Conservation (phyloP, 805 yeast genomes). For the Kodamaea sagamina region DNA sequence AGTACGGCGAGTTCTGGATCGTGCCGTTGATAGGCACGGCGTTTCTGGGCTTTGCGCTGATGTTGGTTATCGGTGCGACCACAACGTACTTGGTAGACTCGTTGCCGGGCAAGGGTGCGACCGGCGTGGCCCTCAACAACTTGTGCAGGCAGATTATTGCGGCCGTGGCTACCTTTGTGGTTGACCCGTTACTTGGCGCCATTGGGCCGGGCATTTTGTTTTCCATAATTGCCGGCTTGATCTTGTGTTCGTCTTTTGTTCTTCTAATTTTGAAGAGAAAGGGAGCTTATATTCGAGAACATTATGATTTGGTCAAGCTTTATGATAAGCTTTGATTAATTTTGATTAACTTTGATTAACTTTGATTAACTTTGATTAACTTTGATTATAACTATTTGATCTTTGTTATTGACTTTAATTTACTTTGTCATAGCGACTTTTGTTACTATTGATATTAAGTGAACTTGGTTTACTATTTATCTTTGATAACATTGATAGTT, state of each 20-base stretch:
- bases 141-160: conserved; percentile 72
- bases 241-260: conserved; percentile 43
- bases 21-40: conserved; percentile 82
- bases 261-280: conserved; percentile 51
- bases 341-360: no score
- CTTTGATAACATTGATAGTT: no score
- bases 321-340: conserved; percentile 49
- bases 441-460: no score
- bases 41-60: conserved; percentile 76
- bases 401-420: neutral
- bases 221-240: conserved; percentile 63
- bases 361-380: neutral
- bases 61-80: conserved; percentile 81
- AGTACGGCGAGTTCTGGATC: conserved; percentile 68
- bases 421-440: neutral
- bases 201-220: conserved; percentile 72
- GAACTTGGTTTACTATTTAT: no score
- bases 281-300: conserved; percentile 66
- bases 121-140: conserved; percentile 84
- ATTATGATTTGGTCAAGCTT: conserved; percentile 56
- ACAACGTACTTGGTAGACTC: conserved; percentile 81
- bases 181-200: conserved; percentile 68
- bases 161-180: conserved; percentile 71
- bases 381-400: no score
- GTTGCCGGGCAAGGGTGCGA: conserved; percentile 84